A percentile compares a stretch with the other conserved stretches of the same genome.
Conservation (phyloP, 73 alveolate species). For the Stentor coeruleus region DNA sequence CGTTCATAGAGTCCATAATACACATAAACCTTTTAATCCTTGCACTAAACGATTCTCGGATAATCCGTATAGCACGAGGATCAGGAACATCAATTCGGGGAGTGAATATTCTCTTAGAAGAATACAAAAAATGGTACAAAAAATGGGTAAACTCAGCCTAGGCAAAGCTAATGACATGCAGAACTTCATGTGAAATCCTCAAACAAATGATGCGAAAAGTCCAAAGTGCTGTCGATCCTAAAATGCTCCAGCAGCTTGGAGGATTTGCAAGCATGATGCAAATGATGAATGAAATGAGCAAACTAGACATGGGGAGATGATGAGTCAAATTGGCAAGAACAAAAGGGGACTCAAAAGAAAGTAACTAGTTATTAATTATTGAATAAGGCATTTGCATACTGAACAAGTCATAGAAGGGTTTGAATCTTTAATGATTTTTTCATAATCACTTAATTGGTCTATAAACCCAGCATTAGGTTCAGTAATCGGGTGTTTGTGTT, state of each 20-base stretch:
- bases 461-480: slow-evolving; percentile 17
- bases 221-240: slow-evolving; percentile 93
- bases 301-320: slow-evolving; percentile 90
- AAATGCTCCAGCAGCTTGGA: slow-evolving; percentile 93
- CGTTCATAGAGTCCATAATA: slow-evolving; percentile 88
- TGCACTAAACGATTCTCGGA: slow-evolving; percentile 79
- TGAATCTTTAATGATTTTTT: background rate
- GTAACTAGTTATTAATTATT: background rate
- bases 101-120: slow-evolving; percentile 86
- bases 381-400: background rate
- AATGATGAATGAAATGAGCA: slow-evolving; percentile 95
- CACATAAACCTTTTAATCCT: slow-evolving; percentile 66
- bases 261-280: slow-evolving; percentile 94
- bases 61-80: slow-evolving; percentile 95
- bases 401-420: background rate
- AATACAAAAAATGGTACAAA: slow-evolving; percentile 87
- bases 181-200: slow-evolving; percentile 84
- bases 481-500: background rate
- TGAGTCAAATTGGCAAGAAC: slow-evolving; percentile 65
- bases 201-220: slow-evolving; percentile 72
- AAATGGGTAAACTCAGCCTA: slow-evolving; percentile 75
- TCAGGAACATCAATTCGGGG: slow-evolving; percentile 94
- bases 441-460: background rate
- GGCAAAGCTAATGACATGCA: slow-evolving; percentile 78
- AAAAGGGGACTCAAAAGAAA: slow-evolving; percentile 22